Conservation (phyloP, 2,329 filamentous ascomycete species). For the Cladophialophora carrionii region DNA sequence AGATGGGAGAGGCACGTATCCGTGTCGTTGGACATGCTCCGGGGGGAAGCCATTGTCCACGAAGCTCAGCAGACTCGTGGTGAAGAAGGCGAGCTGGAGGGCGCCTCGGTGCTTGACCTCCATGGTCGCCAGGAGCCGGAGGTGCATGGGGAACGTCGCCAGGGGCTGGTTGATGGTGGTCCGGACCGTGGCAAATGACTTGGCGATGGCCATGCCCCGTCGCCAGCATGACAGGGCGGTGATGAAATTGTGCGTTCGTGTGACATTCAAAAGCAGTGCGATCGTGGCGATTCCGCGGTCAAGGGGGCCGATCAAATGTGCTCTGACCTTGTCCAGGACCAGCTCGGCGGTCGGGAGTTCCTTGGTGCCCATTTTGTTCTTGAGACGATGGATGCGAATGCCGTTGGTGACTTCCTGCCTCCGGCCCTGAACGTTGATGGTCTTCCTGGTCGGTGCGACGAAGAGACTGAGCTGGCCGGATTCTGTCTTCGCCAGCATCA, state of each 20-base stretch:
- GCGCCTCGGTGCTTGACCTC: slow-evolving; percentile 38
- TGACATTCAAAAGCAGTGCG: slow-evolving; percentile 67
- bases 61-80: slow-evolving; percentile 37
- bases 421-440: slow-evolving; percentile 29
- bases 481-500: slow-evolving; percentile 64
- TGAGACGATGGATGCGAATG: slow-evolving; percentile 65
- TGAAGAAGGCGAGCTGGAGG: slow-evolving; percentile 40
- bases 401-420: slow-evolving; percentile 62
- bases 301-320: slow-evolving; percentile 63
- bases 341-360: slow-evolving; percentile 70
- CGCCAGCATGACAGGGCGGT: slow-evolving; percentile 37
- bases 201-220: slow-evolving; percentile 38
- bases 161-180: slow-evolving; percentile 37
- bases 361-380: slow-evolving; percentile 69
- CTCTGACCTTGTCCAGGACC: slow-evolving; percentile 61
- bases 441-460: slow-evolving; percentile 63
- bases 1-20: slow-evolving; percentile 26
- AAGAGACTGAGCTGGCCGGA: slow-evolving; percentile 62
- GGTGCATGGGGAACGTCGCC: slow-evolving; percentile 37
- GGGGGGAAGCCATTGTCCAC: slow-evolving; percentile 33
- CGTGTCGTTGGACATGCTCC: slow-evolving; percentile 8
- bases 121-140: slow-evolving; percentile 36
- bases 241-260: slow-evolving; percentile 39
- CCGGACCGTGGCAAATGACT: slow-evolving; percentile 38
- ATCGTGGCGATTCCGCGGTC: slow-evolving; percentile 67